Evolutionary conservation across 345 rosid genomes (phyloP), one percentile per base, ranked within the genome.

Genomic region (Kernera saxatilis): DNA sequence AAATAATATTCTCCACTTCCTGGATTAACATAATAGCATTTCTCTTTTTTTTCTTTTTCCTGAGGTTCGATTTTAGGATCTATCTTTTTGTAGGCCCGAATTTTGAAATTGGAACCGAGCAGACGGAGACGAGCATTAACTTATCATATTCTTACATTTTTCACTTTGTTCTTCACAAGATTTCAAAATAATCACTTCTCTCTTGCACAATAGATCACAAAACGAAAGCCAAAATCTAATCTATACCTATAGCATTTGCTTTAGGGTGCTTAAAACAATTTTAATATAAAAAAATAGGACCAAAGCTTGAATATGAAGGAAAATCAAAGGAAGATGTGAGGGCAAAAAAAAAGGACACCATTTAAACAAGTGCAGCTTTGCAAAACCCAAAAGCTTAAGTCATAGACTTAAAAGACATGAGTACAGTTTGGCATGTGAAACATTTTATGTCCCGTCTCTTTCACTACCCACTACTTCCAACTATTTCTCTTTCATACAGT

Each of bases 81-180:
- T 32, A 26, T 53, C 30, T 54, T 15, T 53, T 54, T 25, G 48
- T 64, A 45, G 39, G 71, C 65, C 48, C 65, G 36, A 54, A 44
- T 35, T 44, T 45, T 19, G 62, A 63, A 53, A 32, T 22, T 32
- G 51, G 36, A 64, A 13, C 62, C 18, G 26, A 45, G 35, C 21
- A 48, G 72, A 74, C 29, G 43, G 63, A 74, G 78, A 58, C 62
- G 73, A 74, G 78, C 73, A 74, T 50, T 58, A 67, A 58, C 78
- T 67, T 74, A 74, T 74, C 78, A 74, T 40, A 48, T 66, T 57
- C 64, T 6, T 14, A 7, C n/a, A 21, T 26, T 64, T 23, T 53
- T 54, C 39, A 30, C 48, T 45, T 56, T 73, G 37, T 56, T 73
- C 71, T 46, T 48, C 35, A 39, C 27, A 56, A 40, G 12, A 73